Evolutionary conservation across 371 early-diverging fungal species (phyloP).

Genomic region (Rozella allomycis): DNA sequence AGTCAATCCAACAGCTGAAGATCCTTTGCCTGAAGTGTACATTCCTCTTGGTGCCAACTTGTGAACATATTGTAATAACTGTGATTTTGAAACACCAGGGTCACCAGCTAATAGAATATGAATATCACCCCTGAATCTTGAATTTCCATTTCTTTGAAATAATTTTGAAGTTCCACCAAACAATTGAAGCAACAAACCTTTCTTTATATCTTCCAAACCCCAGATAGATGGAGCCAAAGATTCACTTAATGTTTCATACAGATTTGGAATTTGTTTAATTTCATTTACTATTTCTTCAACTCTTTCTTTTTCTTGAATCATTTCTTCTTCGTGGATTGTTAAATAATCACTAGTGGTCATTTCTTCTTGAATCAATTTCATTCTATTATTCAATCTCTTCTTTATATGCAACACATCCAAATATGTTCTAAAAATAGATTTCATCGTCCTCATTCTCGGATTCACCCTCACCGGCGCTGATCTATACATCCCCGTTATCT

Average conservation of each 20-base stretch:
- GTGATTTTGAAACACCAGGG: constrained; percentile 97
- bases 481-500: constrained; percentile 89
- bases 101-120: constrained; percentile 96
- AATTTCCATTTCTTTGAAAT: constrained; percentile 37
- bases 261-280: constrained; percentile 33
- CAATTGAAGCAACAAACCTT: constrained; percentile 86
- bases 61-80: constrained; percentile 85
- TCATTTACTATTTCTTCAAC: constrained; percentile 39
- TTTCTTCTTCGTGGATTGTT: constrained; percentile 38
- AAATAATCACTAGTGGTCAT: constrained; percentile 1
- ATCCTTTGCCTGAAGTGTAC: constrained; percentile 98
- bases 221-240: constrained; percentile 92
- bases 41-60: constrained; percentile 91
- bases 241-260: constrained; percentile 55
- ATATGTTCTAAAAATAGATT: constrained; percentile 86
- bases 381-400: constrained; percentile 4
- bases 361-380: background rate
- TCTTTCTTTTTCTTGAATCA: constrained; percentile 27
- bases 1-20: constrained; percentile 96
- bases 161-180: constrained; percentile 90
- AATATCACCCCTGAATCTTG: constrained; percentile 71
- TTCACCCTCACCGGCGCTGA: constrained; percentile 90
- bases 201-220: constrained; percentile 94
- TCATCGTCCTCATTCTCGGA: constrained; percentile 70
- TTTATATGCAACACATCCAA: constrained; percentile 87